Evolutionary conservation across 2,329 filamentous ascomycete genomes (phyloP).

Genomic region (Hypoxylon sp.): DNA sequence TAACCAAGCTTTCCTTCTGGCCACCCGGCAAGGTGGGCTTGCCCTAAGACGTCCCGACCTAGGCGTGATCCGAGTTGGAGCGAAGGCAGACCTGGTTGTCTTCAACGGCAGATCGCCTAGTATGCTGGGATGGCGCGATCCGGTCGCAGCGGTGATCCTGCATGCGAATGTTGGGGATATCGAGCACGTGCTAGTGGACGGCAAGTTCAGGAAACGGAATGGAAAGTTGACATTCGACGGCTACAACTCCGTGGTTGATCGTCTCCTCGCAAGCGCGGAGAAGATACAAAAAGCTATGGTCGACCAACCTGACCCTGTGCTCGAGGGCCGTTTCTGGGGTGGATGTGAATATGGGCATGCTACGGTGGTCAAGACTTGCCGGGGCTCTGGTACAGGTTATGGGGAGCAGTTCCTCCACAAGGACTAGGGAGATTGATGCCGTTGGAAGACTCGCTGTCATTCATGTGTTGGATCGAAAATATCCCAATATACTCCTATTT

Average conservation of each 20-base stretch:
- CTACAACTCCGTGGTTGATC: slow-evolving; percentile 50
- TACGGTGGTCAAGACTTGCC: slow-evolving; percentile 39
- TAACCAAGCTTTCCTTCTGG: slow-evolving; percentile 67
- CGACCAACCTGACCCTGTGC: slow-evolving; percentile 47
- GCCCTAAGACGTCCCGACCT: slow-evolving; percentile 65
- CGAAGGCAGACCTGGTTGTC: slow-evolving; percentile 67
- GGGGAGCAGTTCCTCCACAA: slow-evolving; percentile 43
- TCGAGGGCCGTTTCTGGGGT: slow-evolving; percentile 48
- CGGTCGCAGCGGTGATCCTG: slow-evolving; percentile 68
- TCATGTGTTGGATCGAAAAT: background rate
- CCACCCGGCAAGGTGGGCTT: slow-evolving; percentile 65
- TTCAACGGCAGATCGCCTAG: slow-evolving; percentile 64
- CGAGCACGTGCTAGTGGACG: slow-evolving; percentile 63
- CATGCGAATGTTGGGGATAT: slow-evolving; percentile 68
- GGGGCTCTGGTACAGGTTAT: slow-evolving; percentile 45
- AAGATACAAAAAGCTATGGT: slow-evolving; percentile 50
- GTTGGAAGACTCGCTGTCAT: background rate
- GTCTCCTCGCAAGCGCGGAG: slow-evolving; percentile 54
- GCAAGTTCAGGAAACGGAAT: slow-evolving; percentile 62
- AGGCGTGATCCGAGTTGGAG: slow-evolving; percentile 62
- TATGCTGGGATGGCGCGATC: slow-evolving; percentile 67
- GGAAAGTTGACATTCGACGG: slow-evolving; percentile 51
- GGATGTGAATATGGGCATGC: slow-evolving; percentile 38
- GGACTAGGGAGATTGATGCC: background rate
- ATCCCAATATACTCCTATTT: background rate